Conservation (phyloP, 106 monocot genomes). For the Apostasia ramifera region DNA sequence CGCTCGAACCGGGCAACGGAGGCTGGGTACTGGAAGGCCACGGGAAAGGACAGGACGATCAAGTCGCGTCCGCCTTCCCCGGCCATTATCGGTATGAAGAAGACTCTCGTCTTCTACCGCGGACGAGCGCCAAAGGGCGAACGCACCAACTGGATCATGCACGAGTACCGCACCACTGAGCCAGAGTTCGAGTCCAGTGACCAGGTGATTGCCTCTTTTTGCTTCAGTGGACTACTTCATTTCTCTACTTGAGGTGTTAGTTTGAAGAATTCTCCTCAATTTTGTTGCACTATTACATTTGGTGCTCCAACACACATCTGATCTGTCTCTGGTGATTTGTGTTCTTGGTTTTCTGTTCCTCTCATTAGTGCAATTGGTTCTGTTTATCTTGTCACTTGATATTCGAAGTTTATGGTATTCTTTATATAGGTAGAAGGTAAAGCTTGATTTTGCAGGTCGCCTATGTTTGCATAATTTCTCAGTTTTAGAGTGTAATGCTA, state of each 20-base stretch:
- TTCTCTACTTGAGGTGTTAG: background rate
- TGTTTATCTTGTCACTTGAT: background rate
- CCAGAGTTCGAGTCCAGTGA: constrained; percentile 27
- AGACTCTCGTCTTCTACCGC: constrained; percentile 66
- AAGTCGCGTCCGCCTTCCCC: constrained; percentile 2
- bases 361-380: background rate
- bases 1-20: constrained; percentile 59
- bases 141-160: constrained; percentile 71
- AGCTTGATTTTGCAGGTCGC: no score
- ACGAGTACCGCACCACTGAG: constrained; percentile 60
- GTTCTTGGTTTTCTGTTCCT: background rate
- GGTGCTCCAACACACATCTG: background rate
- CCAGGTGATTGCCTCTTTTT: constrained; percentile 20
- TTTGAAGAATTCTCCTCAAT: background rate
- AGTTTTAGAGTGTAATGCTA: no score
- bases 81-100: constrained; percentile 51
- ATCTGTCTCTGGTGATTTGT: background rate
- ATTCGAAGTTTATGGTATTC: no score
- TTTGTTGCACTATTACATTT: background rate
- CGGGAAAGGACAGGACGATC: constrained; percentile 65
- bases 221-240: background rate
- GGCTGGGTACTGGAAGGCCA: constrained; percentile 89
- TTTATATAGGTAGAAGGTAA: no score
- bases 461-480: no score
- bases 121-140: constrained; percentile 59